Evolutionary conservation across 148 eudicot species (phyloP), one percentile per base, ranked within the genome.

Genomic region (Spergularia marina): DNA sequence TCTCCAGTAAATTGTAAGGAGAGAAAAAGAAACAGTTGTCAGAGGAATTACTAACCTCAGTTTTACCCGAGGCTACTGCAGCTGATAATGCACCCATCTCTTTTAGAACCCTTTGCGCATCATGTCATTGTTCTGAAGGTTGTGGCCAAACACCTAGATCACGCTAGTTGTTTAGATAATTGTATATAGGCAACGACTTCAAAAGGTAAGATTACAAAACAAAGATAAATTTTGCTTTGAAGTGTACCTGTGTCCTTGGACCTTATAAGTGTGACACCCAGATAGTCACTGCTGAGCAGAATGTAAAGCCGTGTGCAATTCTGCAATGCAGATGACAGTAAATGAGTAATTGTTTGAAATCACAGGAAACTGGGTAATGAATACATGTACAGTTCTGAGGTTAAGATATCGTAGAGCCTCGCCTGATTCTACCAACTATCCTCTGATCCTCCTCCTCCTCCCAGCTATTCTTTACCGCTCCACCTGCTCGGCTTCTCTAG

Each of bases 221-320:
- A 65, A 5, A 4, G 68, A 65, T 30, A 3, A 30, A 3, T 15
- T 18, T 11, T 17, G 51, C 16, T 17, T 39, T 12, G 30, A 34
- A 49, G 20, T 74, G 20, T 74, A 68, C 78, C 78, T 58, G 61
- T 53, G 49, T 59, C 23, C 25, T 49, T 58, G 21, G 78, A 52
- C 61, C 34, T 64, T 51, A 18, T 6, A 25, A 57, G n/a, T 57
- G 57, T 75, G 65, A 67, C 62, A 39, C 73, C 65, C 52, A 2
- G 68, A 36, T 39, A 1, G 72, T 68, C 25, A 17, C 15, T 47
- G 11, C 20, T 53, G 30, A 21, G 66, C 67, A 68, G 52, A 57
- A 66, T 65, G 49, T 25, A 8, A n/a, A 12, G 17, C 47, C 55
- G 39, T 20, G 61, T 68, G 73, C 36, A 68, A 12, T 17, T 67